Conservation (phyloP, 306 rosid species). For the Cicer judaicum region DNA sequence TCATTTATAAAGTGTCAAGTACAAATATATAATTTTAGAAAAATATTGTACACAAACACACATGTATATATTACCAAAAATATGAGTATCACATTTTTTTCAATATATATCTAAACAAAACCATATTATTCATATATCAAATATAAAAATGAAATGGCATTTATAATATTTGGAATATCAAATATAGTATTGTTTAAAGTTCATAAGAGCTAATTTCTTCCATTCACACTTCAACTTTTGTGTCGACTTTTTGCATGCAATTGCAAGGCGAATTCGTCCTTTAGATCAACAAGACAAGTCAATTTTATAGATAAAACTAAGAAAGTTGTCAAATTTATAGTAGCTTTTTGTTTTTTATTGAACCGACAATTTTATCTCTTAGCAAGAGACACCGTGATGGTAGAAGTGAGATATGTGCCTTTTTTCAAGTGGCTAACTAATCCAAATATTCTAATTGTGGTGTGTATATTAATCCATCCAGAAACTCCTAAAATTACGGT, state of each 20-base stretch:
- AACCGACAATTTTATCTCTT: slow-evolving; percentile 67
- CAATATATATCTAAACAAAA: background rate
- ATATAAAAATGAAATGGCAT: background rate
- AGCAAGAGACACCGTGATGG: slow-evolving; percentile 8
- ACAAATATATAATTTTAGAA: too few relatives aligned
- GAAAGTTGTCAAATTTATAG: slow-evolving; percentile 32
- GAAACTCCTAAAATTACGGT: slow-evolving; percentile 48
- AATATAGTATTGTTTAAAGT: slow-evolving; percentile 3
- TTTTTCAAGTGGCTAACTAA: slow-evolving; percentile 3
- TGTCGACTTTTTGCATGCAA: slow-evolving; percentile 33
- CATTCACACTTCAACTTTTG: slow-evolving; percentile 39
- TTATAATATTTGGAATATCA: slow-evolving; percentile 3
- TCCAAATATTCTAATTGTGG: slow-evolving; percentile 5
- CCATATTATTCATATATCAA: background rate
- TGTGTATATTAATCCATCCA: slow-evolving; percentile 31
- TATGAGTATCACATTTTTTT: background rate
- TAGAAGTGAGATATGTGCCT: slow-evolving; percentile 21
- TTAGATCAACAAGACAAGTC: slow-evolving; percentile 17
- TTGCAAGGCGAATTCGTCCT: slow-evolving; percentile 38
- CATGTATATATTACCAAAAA: background rate
- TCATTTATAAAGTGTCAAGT: too few relatives aligned
- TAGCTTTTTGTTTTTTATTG: slow-evolving; percentile 36
- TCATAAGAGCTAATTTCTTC: background rate
- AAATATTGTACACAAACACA: too few relatives aligned
- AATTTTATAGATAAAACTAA: slow-evolving; percentile 34